Conservation (phyloP, 2,329 filamentous ascomycete species). For the Alternaria rosae region DNA sequence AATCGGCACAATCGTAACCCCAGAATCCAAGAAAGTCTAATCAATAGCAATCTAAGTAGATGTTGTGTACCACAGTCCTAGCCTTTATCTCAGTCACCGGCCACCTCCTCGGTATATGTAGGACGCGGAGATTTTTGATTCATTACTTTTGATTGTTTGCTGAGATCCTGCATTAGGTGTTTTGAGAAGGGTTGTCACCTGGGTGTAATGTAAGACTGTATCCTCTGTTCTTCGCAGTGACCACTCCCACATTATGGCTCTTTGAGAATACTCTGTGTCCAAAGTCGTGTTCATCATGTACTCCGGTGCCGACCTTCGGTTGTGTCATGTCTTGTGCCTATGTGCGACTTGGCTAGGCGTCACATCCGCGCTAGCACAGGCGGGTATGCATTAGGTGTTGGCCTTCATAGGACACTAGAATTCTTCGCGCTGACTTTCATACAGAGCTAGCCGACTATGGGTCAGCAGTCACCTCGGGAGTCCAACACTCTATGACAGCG, state of each 20-base stretch:
- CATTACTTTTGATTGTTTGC: slow-evolving; percentile 34
- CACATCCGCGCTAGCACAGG: slow-evolving; percentile 25
- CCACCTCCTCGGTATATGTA: slow-evolving; percentile 27
- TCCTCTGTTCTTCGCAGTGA: slow-evolving; percentile 21
- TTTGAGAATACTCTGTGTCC: slow-evolving; percentile 8
- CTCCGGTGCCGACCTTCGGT: slow-evolving; percentile 12
- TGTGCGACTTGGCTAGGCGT: slow-evolving; percentile 27
- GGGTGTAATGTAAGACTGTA: slow-evolving; percentile 26
- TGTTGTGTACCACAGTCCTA: slow-evolving; percentile 30
- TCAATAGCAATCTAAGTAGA: slow-evolving; percentile 44
- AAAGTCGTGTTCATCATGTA: slow-evolving; percentile 18
- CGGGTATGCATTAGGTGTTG: slow-evolving; percentile 27
- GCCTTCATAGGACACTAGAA: slow-evolving; percentile 5
- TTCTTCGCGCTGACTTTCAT: slow-evolving; percentile 23
- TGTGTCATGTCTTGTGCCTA: slow-evolving; percentile 31
- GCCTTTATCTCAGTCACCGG: slow-evolving; percentile 26
- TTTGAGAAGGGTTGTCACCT: slow-evolving; percentile 21
- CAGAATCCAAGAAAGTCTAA: slow-evolving; percentile 33
- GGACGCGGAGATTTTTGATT: slow-evolving; percentile 31
- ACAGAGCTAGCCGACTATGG: slow-evolving; percentile 23
- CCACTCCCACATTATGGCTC: slow-evolving; percentile 12
- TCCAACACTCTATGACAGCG: slow-evolving; percentile 23
- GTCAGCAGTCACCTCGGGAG: slow-evolving; percentile 2
- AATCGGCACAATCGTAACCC: slow-evolving; percentile 30
- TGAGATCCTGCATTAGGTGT: slow-evolving; percentile 22